phyloP scores from a whole-genome alignment of 1,139 yeast genomes.

The Yamadazyma membranifaciens region DNA sequence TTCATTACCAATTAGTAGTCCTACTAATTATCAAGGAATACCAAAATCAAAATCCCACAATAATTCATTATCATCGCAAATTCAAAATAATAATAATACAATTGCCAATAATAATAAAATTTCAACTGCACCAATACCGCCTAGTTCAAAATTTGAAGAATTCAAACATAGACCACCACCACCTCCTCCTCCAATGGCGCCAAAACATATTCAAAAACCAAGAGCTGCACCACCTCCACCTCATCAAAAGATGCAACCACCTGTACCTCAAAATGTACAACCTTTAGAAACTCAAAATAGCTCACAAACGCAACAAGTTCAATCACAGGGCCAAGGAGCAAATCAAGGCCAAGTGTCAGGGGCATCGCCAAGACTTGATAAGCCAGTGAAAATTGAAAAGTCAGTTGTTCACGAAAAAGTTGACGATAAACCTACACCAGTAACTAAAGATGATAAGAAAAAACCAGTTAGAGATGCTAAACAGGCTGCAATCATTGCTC shows the following conservation, averaged over 20 bases:
- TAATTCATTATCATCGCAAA: slow-evolving; percentile 31
- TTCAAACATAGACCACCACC: slow-evolving; percentile 36
- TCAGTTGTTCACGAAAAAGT: background rate
- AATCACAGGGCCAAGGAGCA: background rate
- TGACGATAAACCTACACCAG: slow-evolving; percentile 17
- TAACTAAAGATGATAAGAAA: slow-evolving; percentile 13
- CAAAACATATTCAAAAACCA: slow-evolving; percentile 16
- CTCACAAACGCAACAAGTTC: background rate
- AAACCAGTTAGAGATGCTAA: slow-evolving; percentile 53
- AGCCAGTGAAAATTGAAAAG: no score
- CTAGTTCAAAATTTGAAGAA: slow-evolving; percentile 32
- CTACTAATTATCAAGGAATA: slow-evolving; percentile 16
- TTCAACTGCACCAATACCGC: slow-evolving; percentile 42
- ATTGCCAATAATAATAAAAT: slow-evolving; percentile 18
- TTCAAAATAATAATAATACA: slow-evolving; percentile 6
- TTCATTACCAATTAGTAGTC: slow-evolving; percentile 14
- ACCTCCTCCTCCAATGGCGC: slow-evolving; percentile 31
- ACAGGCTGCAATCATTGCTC: slow-evolving; percentile 56
- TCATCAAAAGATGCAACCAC: slow-evolving; percentile 1
- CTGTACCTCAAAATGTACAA: slow-evolving; percentile 1
- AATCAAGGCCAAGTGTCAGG: background rate
- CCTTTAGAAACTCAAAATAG: background rate
- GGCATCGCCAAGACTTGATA: slow-evolving; percentile 3
- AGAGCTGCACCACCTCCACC: slow-evolving; percentile 25
- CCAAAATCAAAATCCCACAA: slow-evolving; percentile 49